These are phyloP conservation scores for Auricularia sp. DNA, from an alignment of 768 basidiomycete species.

Conservation along the genomic window DNA sequence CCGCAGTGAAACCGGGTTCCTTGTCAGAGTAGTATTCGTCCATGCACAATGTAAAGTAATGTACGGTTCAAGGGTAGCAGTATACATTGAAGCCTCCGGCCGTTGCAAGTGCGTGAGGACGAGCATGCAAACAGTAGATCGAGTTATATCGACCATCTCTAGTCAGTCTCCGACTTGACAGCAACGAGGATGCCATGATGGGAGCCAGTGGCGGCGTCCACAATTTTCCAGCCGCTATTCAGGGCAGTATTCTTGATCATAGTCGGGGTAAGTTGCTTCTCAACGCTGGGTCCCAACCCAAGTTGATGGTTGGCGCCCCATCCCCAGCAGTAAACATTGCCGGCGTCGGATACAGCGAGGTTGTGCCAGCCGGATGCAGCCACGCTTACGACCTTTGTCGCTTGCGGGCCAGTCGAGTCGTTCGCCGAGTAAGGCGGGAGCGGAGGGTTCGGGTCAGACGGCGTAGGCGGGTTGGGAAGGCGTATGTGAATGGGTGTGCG, in stretches of 20 bases:
- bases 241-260: background rate
- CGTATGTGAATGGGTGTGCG: constrained; percentile 4
- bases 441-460: constrained; percentile 13
- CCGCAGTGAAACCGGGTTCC: background rate
- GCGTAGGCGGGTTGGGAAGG: background rate
- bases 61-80: no score
- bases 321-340: constrained; percentile 32
- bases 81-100: no score
- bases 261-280: constrained; percentile 14
- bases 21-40: background rate
- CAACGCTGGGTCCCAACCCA: constrained; percentile 26
- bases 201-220: background rate
- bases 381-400: constrained; percentile 26
- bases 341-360: constrained; percentile 27
- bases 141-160: background rate
- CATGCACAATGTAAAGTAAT: no score
- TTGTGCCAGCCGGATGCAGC: constrained; percentile 29
- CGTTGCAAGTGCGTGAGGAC: no score
- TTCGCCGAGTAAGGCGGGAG: constrained; percentile 27
- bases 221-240: background rate
- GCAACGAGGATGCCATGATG: background rate
- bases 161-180: background rate
- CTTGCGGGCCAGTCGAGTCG: constrained; percentile 14
- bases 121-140: background rate
- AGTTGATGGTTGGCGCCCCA: constrained; percentile 26